Conservation (phyloP, 2,329 filamentous ascomycete species). For the Alternaria sp. region DNA sequence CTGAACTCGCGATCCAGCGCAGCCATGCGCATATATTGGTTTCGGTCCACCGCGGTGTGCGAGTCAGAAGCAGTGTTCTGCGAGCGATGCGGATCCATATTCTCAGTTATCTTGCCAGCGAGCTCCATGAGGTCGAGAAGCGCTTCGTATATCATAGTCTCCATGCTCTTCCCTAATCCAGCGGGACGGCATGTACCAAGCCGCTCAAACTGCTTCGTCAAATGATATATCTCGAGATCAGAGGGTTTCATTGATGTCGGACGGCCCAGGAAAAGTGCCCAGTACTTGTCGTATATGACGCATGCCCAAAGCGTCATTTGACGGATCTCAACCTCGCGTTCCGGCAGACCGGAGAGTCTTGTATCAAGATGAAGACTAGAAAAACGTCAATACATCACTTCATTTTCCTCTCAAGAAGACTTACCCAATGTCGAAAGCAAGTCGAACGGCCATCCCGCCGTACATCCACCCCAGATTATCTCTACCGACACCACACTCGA, state of each 20-base stretch:
- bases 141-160: conserved; percentile 59
- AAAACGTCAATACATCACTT: background rate
- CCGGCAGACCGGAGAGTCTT: conserved; percentile 53
- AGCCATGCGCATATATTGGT: conserved; percentile 60
- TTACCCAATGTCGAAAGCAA: conserved; percentile 39
- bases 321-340: conserved; percentile 58
- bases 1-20: conserved; percentile 63
- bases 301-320: conserved; percentile 63
- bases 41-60: conserved; percentile 51
- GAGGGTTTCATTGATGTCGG: conserved; percentile 63
- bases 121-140: conserved; percentile 66
- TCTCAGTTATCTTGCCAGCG: conserved; percentile 62
- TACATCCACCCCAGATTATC: conserved; percentile 66
- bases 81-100: conserved; percentile 44
- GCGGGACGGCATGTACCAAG: conserved; percentile 51
- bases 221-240: conserved; percentile 59
- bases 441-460: conserved; percentile 51
- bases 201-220: conserved; percentile 57
- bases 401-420: background rate
- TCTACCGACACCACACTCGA: conserved; percentile 63
- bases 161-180: conserved; percentile 43
- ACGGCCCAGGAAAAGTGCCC: conserved; percentile 64
- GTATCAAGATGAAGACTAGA: conserved; percentile 60
- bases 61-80: conserved; percentile 35
- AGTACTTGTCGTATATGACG: conserved; percentile 63